A percentile compares a stretch with the other conserved stretches of the same genome.
Conservation (phyloP, 1,139 yeast genomes). For the Yamadazyma songkhlaensis region DNA sequence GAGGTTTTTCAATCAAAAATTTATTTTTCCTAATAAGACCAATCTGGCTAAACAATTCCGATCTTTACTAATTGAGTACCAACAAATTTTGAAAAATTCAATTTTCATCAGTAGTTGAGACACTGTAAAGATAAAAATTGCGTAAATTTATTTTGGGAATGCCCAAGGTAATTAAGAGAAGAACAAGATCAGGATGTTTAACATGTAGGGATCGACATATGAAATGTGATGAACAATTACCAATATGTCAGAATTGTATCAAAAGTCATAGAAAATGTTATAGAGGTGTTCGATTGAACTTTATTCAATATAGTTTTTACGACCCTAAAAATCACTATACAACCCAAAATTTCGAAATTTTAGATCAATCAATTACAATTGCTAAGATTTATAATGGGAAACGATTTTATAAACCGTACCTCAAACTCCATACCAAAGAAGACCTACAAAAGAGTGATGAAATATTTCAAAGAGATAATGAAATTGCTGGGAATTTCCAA, state of each 20-base stretch:
- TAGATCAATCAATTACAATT: constrained; percentile 44
- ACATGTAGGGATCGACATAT: constrained; percentile 49
- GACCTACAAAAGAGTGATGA: constrained; percentile 33
- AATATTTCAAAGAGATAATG: constrained; percentile 28
- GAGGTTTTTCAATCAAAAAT: too few species aligned
- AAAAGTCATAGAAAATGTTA: constrained; percentile 42
- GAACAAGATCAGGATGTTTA: constrained; percentile 47
- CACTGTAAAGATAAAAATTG: not conserved
- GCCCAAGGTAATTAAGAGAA: constrained; percentile 21
- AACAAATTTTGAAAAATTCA: too few species aligned
- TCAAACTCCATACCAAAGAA: constrained; percentile 28
- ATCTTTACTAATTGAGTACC: too few species aligned
- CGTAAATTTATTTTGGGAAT: not conserved
- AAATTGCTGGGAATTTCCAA: constrained; percentile 8
- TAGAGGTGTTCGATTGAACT: constrained; percentile 44
- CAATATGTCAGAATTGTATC: constrained; percentile 45
- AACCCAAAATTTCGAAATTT: constrained; percentile 16
- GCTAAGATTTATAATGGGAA: constrained; percentile 39
- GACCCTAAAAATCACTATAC: constrained; percentile 25
- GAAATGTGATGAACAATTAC: constrained; percentile 48
- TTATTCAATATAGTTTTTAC: constrained; percentile 42
- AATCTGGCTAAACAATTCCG: too few species aligned
- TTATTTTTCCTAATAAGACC: too few species aligned
- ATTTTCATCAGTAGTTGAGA: too few species aligned
- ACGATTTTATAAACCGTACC: constrained; percentile 29